phyloP scores from a whole-genome alignment of 208 protist species.

The Leishmania turanica region DNA sequence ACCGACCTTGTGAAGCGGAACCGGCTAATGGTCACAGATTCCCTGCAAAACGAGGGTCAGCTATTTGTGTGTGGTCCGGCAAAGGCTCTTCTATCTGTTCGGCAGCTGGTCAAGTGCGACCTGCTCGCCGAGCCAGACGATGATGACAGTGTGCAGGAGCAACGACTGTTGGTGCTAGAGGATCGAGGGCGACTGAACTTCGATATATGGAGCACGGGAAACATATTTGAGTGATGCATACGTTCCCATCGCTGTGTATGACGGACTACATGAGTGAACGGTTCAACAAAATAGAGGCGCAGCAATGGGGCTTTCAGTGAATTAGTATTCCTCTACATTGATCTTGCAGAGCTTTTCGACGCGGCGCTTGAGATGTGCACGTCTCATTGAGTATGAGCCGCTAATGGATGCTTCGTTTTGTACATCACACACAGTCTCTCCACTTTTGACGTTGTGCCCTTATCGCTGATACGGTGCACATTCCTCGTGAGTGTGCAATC shows the following conservation, averaged over 20 bases:
- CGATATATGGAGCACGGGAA: slow-evolving; percentile 75
- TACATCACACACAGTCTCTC: not conserved
- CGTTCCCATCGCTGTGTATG: not conserved
- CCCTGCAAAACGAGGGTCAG: slow-evolving; percentile 36
- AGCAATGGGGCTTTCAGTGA: not conserved
- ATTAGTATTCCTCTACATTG: not conserved
- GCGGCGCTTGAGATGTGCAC: not conserved
- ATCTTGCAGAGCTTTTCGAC: not conserved
- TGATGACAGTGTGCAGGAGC: slow-evolving; percentile 74
- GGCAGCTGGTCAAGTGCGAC: slow-evolving; percentile 40
- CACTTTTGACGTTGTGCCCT: not conserved
- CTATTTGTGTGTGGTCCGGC: slow-evolving; percentile 81
- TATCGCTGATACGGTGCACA: not conserved
- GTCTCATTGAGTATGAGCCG: not conserved
- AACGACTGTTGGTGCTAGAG: slow-evolving; percentile 63
- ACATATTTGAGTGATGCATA: slow-evolving; percentile 42
- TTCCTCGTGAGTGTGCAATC: not conserved
- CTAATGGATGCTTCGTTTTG: not conserved
- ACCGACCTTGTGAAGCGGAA: slow-evolving; percentile 63
- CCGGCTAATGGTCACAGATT: slow-evolving; percentile 24
- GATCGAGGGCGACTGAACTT: slow-evolving; percentile 62
- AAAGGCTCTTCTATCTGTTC: slow-evolving; percentile 52
- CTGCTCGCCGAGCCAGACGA: slow-evolving; percentile 66
- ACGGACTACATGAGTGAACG: not conserved
- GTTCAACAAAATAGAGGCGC: not conserved